Conservation (phyloP, 139 green algal species). For the Haematococcus sp. region DNA sequence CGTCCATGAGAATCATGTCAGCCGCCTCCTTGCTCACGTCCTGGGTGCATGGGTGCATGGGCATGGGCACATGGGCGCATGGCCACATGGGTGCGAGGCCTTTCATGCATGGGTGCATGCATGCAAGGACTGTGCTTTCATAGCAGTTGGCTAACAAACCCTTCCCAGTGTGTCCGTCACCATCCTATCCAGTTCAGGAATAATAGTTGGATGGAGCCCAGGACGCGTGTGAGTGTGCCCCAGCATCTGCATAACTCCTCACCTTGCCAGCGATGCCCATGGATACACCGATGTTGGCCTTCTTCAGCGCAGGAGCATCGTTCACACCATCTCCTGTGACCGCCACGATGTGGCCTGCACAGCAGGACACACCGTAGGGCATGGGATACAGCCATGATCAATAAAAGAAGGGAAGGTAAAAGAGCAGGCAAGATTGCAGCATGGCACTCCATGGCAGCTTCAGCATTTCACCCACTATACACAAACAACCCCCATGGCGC, state of each 20-base stretch:
- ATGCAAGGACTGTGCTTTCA: not conserved
- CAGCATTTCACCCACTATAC: no score
- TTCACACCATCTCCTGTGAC: constrained; percentile 50
- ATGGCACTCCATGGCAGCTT: no score
- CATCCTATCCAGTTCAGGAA: no score
- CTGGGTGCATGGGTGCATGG: constrained; percentile 22
- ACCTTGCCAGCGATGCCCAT: constrained; percentile 54
- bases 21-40: constrained; percentile 88
- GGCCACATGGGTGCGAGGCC: no score
- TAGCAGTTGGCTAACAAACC: not conserved
- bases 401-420: no score
- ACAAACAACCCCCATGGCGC: constrained; percentile 20
- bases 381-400: no score
- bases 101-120: constrained; percentile 40
- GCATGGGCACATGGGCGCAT: constrained; percentile 68
- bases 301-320: constrained; percentile 68
- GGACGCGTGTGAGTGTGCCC: no score
- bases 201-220: no score
- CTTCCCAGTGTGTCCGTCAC: no score
- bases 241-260: no score
- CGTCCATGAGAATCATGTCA: constrained; percentile 92
- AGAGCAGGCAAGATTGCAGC: no score
- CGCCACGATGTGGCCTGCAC: not conserved
- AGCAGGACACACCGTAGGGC: no score
- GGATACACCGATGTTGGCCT: constrained; percentile 64